Percentiles rank a stretch among this genome's conserved stretches.
Evolutionary conservation across 352 stramenopile genomes (phyloP).

Genomic region (Globisporangium okanoganense): DNA sequence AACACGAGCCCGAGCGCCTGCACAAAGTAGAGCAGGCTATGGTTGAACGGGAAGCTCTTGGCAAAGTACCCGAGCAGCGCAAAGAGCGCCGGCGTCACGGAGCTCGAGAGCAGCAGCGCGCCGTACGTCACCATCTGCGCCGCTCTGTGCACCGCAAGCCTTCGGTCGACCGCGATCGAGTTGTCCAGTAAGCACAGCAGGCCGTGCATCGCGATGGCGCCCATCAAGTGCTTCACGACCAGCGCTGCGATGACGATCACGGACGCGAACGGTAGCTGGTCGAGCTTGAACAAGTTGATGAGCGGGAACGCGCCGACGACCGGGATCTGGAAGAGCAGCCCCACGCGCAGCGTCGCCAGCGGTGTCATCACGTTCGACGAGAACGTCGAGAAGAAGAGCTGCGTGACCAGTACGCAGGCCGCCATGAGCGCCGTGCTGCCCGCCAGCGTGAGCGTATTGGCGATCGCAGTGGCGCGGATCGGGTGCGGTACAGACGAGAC

Average conservation of each 20-base stretch:
- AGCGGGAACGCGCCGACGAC: constrained; percentile 65
- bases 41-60: constrained; percentile 72
- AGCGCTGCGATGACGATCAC: constrained; percentile 56
- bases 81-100: constrained; percentile 53
- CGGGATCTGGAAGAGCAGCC: constrained; percentile 74
- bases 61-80: constrained; percentile 72
- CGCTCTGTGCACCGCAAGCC: constrained; percentile 63
- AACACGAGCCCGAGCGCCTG: constrained; percentile 61
- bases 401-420: constrained; percentile 42
- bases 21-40: constrained; percentile 77
- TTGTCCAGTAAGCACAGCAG: constrained; percentile 73
- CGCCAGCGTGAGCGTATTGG: constrained; percentile 54
- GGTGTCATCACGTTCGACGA: constrained; percentile 75
- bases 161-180: constrained; percentile 69
- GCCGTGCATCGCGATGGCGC: constrained; percentile 56
- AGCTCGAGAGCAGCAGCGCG: constrained; percentile 49
- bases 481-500: constrained; percentile 21
- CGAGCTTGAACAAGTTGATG: constrained; percentile 66
- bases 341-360: constrained; percentile 67
- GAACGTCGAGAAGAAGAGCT: constrained; percentile 45
- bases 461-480: constrained; percentile 37
- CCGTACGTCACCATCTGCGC: constrained; percentile 59
- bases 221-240: constrained; percentile 60
- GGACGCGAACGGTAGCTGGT: constrained; percentile 56
- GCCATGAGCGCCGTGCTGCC: constrained; percentile 51